A percentile compares a stretch with the other conserved stretches of the same genome.
Evolutionary conservation across 345 rosid genomes (phyloP).

Genomic region (Eucalyptus marginata): DNA sequence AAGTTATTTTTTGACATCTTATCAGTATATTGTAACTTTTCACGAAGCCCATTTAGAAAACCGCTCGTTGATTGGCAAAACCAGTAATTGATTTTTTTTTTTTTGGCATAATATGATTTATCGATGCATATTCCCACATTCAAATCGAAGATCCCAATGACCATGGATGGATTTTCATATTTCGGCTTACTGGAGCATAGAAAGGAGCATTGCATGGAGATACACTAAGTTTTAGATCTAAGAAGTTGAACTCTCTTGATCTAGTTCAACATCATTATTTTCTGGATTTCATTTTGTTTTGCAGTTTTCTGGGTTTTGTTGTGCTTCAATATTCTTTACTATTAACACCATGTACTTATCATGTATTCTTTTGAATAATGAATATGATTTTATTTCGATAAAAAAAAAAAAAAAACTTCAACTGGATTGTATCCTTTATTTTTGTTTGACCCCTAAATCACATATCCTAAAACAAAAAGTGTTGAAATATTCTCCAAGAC

Average conservation of each 20-base stretch:
- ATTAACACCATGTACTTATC: neutral
- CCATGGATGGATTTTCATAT: neutral
- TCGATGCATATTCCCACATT: neutral
- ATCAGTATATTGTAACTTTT: neutral
- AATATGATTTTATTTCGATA: neutral
- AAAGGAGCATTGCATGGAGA: neutral
- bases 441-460: neutral
- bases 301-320: neutral
- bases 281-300: neutral
- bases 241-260: neutral
- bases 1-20: neutral
- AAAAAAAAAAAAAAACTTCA: neutral
- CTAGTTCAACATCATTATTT: neutral
- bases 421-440: neutral
- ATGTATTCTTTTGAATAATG: neutral
- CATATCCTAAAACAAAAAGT: neutral
- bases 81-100: rapidly evolving
- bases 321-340: neutral
- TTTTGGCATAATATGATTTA: neutral
- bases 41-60: neutral
- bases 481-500: neutral
- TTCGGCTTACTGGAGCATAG: neutral
- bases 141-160: neutral
- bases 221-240: neutral
- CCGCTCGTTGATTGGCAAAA: neutral